Conservation (phyloP, 106 monocot genomes). For the Phalaenopsis equestris region DNA sequence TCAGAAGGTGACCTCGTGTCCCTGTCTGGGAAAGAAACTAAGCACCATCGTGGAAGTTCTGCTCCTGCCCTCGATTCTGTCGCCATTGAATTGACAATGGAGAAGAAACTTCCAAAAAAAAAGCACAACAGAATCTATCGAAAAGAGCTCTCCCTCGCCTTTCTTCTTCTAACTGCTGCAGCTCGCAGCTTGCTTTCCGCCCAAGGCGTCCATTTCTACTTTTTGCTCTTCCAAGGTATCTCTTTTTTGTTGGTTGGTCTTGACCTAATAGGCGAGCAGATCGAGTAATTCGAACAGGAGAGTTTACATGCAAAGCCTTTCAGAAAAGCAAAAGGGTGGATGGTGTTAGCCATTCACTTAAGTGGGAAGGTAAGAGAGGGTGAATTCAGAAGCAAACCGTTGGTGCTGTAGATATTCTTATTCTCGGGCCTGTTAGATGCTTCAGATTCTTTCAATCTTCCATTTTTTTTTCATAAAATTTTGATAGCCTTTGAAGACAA, state of each 20-base stretch:
- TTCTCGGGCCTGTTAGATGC: neutral
- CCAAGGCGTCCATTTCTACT: conserved; percentile 96
- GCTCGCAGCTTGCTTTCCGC: conserved; percentile 77
- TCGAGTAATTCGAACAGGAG: conserved; percentile 33
- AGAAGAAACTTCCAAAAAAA: conserved; percentile 30
- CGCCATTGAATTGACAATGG: conserved; percentile 25
- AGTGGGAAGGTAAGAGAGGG: neutral
- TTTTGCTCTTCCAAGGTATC: conserved; percentile 85
- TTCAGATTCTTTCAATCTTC: conserved; percentile 6
- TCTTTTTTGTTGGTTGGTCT: conserved; percentile 92
- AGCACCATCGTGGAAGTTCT: conserved; percentile 25
- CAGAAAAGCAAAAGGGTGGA: neutral
- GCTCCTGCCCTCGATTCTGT: conserved; percentile 42
- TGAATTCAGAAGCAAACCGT: conserved; percentile 4
- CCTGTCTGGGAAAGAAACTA: conserved; percentile 22
- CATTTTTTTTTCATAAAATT: neutral
- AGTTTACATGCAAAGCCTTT: neutral
- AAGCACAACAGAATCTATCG: conserved; percentile 88
- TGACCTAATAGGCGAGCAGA: conserved; percentile 90
- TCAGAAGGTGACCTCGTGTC: conserved; percentile 79
- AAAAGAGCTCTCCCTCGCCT: conserved; percentile 77
- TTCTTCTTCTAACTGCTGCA: conserved; percentile 74
- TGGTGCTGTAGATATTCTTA: conserved; percentile 10
- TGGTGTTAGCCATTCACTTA: neutral
- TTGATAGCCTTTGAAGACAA: neutral